Percentiles rank a stretch among this genome's conserved stretches.
phyloP scores from a whole-genome alignment of 129 eudicot species.

The Flaveria ramosissima region DNA sequence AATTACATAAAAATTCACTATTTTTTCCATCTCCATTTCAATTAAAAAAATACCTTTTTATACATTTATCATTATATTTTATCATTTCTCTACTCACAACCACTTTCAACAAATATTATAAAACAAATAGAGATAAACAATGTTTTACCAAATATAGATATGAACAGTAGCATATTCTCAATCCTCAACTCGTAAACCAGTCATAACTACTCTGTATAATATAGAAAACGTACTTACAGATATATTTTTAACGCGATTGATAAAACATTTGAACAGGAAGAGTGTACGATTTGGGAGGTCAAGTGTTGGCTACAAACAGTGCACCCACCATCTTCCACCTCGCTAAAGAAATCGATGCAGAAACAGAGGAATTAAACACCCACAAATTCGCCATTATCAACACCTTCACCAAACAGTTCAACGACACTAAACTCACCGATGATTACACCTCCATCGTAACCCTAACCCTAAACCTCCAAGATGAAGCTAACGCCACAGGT shows the following conservation, averaged over 20 bases:
- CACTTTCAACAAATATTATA: too few species aligned
- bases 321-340: conserved; percentile 54
- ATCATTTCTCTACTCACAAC: fast-evolving
- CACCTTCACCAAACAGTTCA: conserved; percentile 33
- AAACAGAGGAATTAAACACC: conserved; percentile 40
- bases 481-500: conserved; percentile 38
- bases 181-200: too few species aligned
- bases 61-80: too few species aligned
- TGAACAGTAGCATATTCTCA: too few species aligned
- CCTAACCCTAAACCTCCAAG: conserved; percentile 47
- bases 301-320: conserved; percentile 50
- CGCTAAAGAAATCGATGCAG: conserved; percentile 41
- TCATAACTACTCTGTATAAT: too few species aligned
- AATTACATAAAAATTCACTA: too few species aligned
- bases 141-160: too few species aligned
- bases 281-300: conserved; percentile 52
- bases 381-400: conserved; percentile 45
- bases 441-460: conserved; percentile 48
- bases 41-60: too few species aligned
- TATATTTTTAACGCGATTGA: too few species aligned
- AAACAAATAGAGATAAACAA: too few species aligned
- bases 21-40: too few species aligned
- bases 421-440: conserved; percentile 35
- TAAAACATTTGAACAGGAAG: conserved; percentile 35
- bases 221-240: too few species aligned